Evolutionary conservation across 2,329 filamentous ascomycete species (phyloP), one percentile per base, ranked within the genome.

Genomic region (Exophiala sideris): DNA sequence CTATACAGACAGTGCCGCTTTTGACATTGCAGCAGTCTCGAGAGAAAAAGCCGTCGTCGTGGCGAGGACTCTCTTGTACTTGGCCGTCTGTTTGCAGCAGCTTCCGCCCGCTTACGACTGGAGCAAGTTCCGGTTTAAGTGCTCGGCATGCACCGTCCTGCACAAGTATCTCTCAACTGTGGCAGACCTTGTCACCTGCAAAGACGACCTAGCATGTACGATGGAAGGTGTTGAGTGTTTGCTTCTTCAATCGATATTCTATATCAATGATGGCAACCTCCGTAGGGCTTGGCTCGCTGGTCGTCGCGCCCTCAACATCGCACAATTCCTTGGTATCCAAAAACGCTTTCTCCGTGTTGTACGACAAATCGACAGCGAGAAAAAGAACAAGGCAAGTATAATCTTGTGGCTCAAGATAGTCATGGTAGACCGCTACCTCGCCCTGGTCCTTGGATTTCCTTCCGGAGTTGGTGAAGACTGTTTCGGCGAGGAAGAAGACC

Each of bases 1-100:
- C 70, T 20, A 79, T 81, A 59, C 11, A 16, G 35, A 38, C 35
- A 12, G 14, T 5, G 35, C 35, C 35, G 35, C 35, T 38, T 38
- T 38, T 12, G 35, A 38, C 35, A 59, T 77, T 33, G 68, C 71
- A 12, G 72, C 69, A 1, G 71, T 75, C n/a, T 72, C 70, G 1
- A 62, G 68, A 48, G 62, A 66, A 4, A 76, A 73, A 56, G 68
- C 70, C 3, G 56, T 59, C 9, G 58, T 12, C 5, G 65, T 82
- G 1, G 77, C 78, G 2, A 74, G 71, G 52, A 70, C 73, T 5
- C 70, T 82, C 18, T 67, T 82, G 9, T 72, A 77, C 24, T 58
- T 80, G 3, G 70, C 70, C 2, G 68, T 73, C 10, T 76, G 71
- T 18, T 20, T 80, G 9, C 78, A 81, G 63, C 73, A 76, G 29